phyloP scores from a whole-genome alignment of 805 yeast species.

The Suhomyces sp. region DNA sequence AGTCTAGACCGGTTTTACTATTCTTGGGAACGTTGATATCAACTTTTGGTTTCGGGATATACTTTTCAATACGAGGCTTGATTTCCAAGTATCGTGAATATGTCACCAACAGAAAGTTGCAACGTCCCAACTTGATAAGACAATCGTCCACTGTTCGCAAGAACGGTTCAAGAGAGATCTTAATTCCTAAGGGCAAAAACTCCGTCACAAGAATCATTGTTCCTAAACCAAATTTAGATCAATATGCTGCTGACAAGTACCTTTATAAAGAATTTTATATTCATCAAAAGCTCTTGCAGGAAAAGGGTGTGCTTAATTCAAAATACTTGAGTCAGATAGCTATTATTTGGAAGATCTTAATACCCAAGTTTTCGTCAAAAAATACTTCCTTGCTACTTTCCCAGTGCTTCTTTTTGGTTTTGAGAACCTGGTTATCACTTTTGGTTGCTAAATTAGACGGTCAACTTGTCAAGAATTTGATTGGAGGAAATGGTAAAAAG shows the following conservation, averaged over 20 bases:
- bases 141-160: slow-evolving; percentile 42
- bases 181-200: slow-evolving; percentile 44
- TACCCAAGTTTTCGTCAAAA: slow-evolving; percentile 70
- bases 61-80: slow-evolving; percentile 28
- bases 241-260: slow-evolving; percentile 54
- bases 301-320: slow-evolving; percentile 44
- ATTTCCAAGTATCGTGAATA: slow-evolving; percentile 30
- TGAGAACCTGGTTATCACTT: slow-evolving; percentile 84
- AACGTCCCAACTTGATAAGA: slow-evolving; percentile 37
- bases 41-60: slow-evolving; percentile 39
- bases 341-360: slow-evolving; percentile 75
- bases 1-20: slow-evolving; percentile 40
- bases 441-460: slow-evolving; percentile 89
- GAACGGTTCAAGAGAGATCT: slow-evolving; percentile 46
- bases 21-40: slow-evolving; percentile 39
- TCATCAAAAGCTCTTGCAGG: slow-evolving; percentile 25
- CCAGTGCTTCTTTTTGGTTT: slow-evolving; percentile 70
- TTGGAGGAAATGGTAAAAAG: slow-evolving; percentile 72
- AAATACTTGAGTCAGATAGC: slow-evolving; percentile 68
- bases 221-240: slow-evolving; percentile 47
- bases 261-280: slow-evolving; percentile 46
- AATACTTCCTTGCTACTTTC: slow-evolving; percentile 63
- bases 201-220: slow-evolving; percentile 40
- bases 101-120: slow-evolving; percentile 19
- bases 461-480: slow-evolving; percentile 83